Conservation (phyloP, 805 yeast species). For the Saccharomycopsis sp. region DNA sequence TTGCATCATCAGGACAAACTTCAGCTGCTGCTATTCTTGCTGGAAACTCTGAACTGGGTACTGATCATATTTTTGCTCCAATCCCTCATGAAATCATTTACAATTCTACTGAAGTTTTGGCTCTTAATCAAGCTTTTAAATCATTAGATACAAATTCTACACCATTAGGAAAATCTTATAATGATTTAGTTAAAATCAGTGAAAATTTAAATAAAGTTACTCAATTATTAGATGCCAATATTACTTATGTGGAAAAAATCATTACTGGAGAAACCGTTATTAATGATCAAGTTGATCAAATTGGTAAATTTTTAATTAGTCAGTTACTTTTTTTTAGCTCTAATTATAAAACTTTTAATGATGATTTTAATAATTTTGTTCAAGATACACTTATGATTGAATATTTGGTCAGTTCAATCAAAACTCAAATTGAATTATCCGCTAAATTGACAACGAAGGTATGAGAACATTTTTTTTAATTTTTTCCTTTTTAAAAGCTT, state of each 20-base stretch:
- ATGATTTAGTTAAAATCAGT: constrained; percentile 36
- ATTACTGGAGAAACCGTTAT: constrained; percentile 34
- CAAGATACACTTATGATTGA: constrained; percentile 78
- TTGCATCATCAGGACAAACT: constrained; percentile 37
- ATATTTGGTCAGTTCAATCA: constrained; percentile 71
- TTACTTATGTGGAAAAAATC: constrained; percentile 36
- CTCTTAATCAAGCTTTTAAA: constrained; percentile 37
- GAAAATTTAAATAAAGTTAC: constrained; percentile 37
- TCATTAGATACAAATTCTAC: constrained; percentile 27
- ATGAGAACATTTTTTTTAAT: neutral
- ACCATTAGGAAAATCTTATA: constrained; percentile 26
- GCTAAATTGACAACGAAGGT: constrained; percentile 53
- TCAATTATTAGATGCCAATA: constrained; percentile 37
- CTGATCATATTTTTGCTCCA: constrained; percentile 44
- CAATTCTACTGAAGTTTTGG: constrained; percentile 47
- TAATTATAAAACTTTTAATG: constrained; percentile 38
- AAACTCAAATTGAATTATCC: constrained; percentile 73
- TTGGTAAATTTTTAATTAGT: constrained; percentile 58
- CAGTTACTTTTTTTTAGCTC: constrained; percentile 41
- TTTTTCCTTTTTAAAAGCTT: neutral
- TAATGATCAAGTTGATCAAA: constrained; percentile 44
- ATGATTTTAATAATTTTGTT: constrained; percentile 56
- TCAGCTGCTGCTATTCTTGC: no score
- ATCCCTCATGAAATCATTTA: constrained; percentile 55
- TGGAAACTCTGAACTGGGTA: no score